Percentiles rank a stretch among this genome's conserved stretches.
These are phyloP conservation scores for Aspergillus cavernicola DNA, from an alignment of 495 filamentous ascomycete species.

Conservation along the genomic window DNA sequence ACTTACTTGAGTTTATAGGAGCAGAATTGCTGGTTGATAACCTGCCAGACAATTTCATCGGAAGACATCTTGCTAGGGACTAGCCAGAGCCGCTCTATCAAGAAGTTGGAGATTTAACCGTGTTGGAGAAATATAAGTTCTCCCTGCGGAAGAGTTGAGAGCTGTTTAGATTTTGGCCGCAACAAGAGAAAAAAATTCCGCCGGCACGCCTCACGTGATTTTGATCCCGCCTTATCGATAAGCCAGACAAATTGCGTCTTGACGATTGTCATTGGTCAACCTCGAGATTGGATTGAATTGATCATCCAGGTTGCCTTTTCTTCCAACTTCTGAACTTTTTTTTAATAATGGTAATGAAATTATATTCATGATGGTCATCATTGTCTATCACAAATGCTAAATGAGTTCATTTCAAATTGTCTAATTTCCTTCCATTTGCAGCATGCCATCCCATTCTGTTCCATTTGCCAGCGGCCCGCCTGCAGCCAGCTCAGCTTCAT, in stretches of 20 bases:
- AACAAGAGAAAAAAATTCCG: constrained; percentile 29
- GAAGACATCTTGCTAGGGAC: constrained; percentile 57
- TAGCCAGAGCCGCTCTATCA: neutral
- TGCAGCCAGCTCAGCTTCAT: constrained; percentile 45
- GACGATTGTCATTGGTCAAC: neutral
- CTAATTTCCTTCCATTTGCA: constrained; percentile 40
- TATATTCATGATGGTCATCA: constrained; percentile 7
- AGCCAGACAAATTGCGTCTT: neutral
- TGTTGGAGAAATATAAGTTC: constrained; percentile 18
- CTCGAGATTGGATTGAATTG: too few species aligned
- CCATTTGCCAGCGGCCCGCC: constrained; percentile 35
- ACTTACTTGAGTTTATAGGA: constrained; percentile 91
- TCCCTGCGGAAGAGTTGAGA: constrained; percentile 19
- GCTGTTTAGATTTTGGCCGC: constrained; percentile 1
- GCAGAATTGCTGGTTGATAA: constrained; percentile 95
- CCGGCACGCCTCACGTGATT: constrained; percentile 29
- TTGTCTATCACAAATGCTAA: constrained; percentile 6
- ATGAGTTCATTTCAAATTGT: neutral
- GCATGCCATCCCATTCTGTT: constrained; percentile 45
- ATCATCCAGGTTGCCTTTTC: too few species aligned
- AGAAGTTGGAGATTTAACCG: constrained; percentile 13
- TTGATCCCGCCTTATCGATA: constrained; percentile 31
- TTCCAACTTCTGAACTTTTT: too few species aligned
- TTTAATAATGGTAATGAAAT: neutral
- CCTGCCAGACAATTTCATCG: constrained; percentile 97